Evolutionary conservation across 2,329 filamentous ascomycete species (phyloP).

Genomic region (Phialophora tarda): DNA sequence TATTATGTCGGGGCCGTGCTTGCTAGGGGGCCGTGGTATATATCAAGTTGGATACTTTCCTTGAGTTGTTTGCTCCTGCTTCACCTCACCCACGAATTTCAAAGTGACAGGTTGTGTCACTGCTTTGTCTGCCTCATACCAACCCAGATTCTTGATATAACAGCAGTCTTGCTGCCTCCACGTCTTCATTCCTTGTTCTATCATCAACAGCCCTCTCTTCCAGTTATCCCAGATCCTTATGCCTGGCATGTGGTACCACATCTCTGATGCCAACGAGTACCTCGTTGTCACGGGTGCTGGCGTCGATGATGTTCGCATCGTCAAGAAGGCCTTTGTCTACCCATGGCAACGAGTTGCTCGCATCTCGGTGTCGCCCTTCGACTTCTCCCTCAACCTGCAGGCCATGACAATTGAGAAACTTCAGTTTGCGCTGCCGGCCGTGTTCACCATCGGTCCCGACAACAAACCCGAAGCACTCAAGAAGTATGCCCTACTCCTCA

Average conservation of each 20-base stretch:
- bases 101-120: neutral
- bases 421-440: slow-evolving; percentile 78
- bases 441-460: slow-evolving; percentile 84
- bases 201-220: neutral
- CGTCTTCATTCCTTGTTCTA: neutral
- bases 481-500: slow-evolving; percentile 82
- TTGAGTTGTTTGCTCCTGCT: slow-evolving; percentile 1
- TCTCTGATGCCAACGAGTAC: slow-evolving; percentile 79
- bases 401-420: slow-evolving; percentile 91
- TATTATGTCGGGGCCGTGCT: neutral
- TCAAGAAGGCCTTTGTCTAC: slow-evolving; percentile 75
- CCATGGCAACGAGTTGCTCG: slow-evolving; percentile 67
- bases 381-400: slow-evolving; percentile 81
- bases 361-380: slow-evolving; percentile 60
- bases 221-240: neutral
- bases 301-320: slow-evolving; percentile 74
- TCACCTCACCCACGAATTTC: neutral
- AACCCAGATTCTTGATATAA: neutral
- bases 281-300: slow-evolving; percentile 84
- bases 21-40: neutral
- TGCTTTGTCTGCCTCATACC: neutral
- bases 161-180: neutral
- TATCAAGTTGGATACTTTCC: slow-evolving; percentile 1
- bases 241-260: slow-evolving; percentile 60
- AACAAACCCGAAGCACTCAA: slow-evolving; percentile 72